Evolutionary conservation across 176 grass and related monocot genomes (phyloP), one percentile per base, ranked within the genome.

Genomic region (Triticum dicoccoides): DNA sequence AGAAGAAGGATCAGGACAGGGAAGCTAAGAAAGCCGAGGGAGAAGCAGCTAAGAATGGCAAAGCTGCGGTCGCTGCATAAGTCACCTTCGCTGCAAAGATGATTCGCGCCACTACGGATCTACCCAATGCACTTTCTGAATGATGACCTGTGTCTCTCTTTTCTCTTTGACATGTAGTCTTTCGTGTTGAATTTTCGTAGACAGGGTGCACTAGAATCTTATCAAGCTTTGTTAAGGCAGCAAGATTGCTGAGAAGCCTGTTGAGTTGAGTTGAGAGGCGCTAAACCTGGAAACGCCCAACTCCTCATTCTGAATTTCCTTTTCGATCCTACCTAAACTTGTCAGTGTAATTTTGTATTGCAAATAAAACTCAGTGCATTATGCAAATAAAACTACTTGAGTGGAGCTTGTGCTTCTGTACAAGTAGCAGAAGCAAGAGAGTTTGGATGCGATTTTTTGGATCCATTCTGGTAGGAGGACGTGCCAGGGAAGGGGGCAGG

Each of bases 1-100:
- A 99, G 89, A 99, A 94, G 61, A 99, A 99, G 30, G 92, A 96
- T 63, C 94, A 96, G 69, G 92, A 77, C 61, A 83, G 79, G 21
- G 67, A 61, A 12, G 61, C 83, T 9, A 33, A 41, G 30, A 92
- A 92, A 84, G 91, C 86, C 11, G 87, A 89, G 73, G 84, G 77
- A 21, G 62, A 86, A 59, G 83, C 56, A 65, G 83, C 56, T 14
- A 95, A 85, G 80, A 84, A 73, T 9, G 65, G 66, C 68, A 89
- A 79, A 66, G 76, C 83, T 42, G 86, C 87, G 25, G 65, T 58
- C 20, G 81, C 63, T 8, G 86, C 79, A 33, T 95, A 90, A 56
- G 42, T 59, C 21, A 67, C 15, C 65, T 65, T 56, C 20, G 27
- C 27, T 27, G 27, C 27, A 27, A 27, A 27, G 64, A 49, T 70